Percentiles rank a stretch among this genome's conserved stretches.
Conservation (phyloP, 2,329 filamentous ascomycete species). For the Calonectria pseudoturangicola region DNA sequence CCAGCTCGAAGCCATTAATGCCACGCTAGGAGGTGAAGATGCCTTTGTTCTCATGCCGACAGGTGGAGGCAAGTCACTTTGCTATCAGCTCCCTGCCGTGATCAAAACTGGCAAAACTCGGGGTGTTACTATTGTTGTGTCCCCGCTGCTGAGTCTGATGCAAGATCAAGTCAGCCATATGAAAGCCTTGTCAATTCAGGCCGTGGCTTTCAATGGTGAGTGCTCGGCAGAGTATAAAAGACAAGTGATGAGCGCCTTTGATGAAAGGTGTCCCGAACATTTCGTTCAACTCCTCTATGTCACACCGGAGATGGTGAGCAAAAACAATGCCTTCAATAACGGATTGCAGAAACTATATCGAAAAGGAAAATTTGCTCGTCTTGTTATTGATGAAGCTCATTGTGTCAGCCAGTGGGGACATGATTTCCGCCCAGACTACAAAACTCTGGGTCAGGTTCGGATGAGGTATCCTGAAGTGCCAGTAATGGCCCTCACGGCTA, state of each 20-base stretch:
- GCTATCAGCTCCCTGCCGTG: constrained; percentile 95
- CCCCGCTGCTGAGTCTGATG: constrained; percentile 95
- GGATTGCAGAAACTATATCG: constrained; percentile 81
- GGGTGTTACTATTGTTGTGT: constrained; percentile 96
- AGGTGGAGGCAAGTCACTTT: constrained; percentile 96
- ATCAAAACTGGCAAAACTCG: constrained; percentile 86
- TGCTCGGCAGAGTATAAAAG: constrained; percentile 77
- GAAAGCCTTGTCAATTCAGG: constrained; percentile 83
- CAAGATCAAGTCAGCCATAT: constrained; percentile 95
- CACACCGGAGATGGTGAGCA: constrained; percentile 96
- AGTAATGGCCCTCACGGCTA: constrained; percentile 95
- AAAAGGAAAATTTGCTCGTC: constrained; percentile 84
- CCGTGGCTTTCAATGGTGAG: constrained; percentile 88
- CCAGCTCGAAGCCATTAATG: constrained; percentile 96
- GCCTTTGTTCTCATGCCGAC: constrained; percentile 98
- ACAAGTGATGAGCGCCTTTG: constrained; percentile 79
- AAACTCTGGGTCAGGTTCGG: constrained; percentile 85
- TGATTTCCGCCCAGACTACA: constrained; percentile 98
- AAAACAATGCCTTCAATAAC: constrained; percentile 81
- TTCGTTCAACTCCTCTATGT: constrained; percentile 93
- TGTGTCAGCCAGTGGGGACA: constrained; percentile 99
- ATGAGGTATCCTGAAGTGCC: constrained; percentile 85
- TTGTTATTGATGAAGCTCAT: constrained; percentile 99
- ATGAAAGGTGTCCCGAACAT: constrained; percentile 80
- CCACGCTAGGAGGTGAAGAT: constrained; percentile 90